Evolutionary conservation across 2,329 filamentous ascomycete species (phyloP).

Genomic region (Xylariaceae sp.): DNA sequence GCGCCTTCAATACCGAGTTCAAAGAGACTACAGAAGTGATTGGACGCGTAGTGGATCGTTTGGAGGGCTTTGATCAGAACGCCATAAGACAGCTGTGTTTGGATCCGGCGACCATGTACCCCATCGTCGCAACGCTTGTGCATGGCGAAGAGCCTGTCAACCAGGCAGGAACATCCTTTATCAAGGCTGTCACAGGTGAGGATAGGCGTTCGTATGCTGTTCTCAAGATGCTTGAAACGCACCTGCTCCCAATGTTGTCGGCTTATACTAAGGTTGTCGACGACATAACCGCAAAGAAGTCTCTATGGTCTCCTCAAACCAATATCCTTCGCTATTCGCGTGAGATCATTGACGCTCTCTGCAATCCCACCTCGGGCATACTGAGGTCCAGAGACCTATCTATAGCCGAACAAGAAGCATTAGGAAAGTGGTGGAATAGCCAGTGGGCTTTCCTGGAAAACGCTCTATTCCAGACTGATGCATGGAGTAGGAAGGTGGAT

Average conservation of each 20-base stretch:
- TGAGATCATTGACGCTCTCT: conserved; percentile 52
- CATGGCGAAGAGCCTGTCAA: conserved; percentile 75
- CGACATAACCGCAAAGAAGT: conserved; percentile 38
- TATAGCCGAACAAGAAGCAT: conserved; percentile 55
- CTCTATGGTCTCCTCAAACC: conserved; percentile 53
- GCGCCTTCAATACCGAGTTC: conserved; percentile 74
- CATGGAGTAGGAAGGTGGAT: conserved; percentile 72
- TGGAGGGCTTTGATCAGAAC: conserved; percentile 68
- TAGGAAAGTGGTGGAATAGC: conserved; percentile 75
- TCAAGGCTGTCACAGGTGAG: conserved; percentile 76
- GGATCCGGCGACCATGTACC: conserved; percentile 62
- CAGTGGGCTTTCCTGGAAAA: conserved; percentile 78
- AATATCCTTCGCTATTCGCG: conserved; percentile 53
- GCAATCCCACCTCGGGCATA: conserved; percentile 52
- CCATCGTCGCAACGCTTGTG: conserved; percentile 73
- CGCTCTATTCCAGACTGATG: conserved; percentile 76
- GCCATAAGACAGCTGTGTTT: conserved; percentile 67
- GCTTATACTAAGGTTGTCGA: conserved; percentile 41
- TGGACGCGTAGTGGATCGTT: conserved; percentile 67
- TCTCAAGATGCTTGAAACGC: conserved; percentile 41
- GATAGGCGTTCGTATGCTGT: conserved; percentile 47
- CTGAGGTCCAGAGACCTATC: conserved; percentile 52
- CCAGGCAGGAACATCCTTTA: conserved; percentile 71
- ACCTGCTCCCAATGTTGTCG: conserved; percentile 40
- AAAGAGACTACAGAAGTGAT: conserved; percentile 52